Evolutionary conservation across 169 alveolate species (phyloP), one percentile per base, ranked within the genome.

Genomic region (Eimeria praecox): DNA sequence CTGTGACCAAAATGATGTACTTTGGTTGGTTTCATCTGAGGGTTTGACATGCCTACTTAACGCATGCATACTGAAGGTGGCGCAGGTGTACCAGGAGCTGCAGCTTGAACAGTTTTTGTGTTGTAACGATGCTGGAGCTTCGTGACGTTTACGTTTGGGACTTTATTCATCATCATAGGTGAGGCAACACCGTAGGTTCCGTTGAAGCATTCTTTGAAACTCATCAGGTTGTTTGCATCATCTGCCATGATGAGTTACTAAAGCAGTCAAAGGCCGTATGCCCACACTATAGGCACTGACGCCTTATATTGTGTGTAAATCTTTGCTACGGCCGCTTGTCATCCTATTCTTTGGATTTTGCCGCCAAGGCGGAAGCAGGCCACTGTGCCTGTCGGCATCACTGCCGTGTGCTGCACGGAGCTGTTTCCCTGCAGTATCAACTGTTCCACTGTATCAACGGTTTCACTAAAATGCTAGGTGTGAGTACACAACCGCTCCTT

Each of bases 331-430:
- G 82, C 82, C 93, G 42, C 56, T 24, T 30, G n/a, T 87, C 38
- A 40, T 62, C 52, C 35, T 46, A 24, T 59, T 38, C 35, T 46
- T 59, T 87, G 83, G 80, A 62, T 64, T 62, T 46, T 35, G 35
- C 93, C 93, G 93, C 80, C 42, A 9, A 24, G 64, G 93, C 78
- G 93, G 93, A 87, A 62, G 82, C 93, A 87, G 93, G 93, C 82
- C 82, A 14, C 38, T 27, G 93, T 14, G 93, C 93, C 93, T 87
- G 93, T 87, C 93, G 93, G 93, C 93, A 87, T 33, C n/a, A 24
- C 22, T 59, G 93, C 93, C 93, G 93, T 46, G 82, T 87, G 83
- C 80, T 87, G 93, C 93, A 87, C 82, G 64, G 93, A 59, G 38
- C 52, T 24, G 42, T 87, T 20, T 59, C 93, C 82, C 93, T 87